phyloP scores from a whole-genome alignment of 129 eudicot species.

The Helichrysum umbraculigerum region DNA sequence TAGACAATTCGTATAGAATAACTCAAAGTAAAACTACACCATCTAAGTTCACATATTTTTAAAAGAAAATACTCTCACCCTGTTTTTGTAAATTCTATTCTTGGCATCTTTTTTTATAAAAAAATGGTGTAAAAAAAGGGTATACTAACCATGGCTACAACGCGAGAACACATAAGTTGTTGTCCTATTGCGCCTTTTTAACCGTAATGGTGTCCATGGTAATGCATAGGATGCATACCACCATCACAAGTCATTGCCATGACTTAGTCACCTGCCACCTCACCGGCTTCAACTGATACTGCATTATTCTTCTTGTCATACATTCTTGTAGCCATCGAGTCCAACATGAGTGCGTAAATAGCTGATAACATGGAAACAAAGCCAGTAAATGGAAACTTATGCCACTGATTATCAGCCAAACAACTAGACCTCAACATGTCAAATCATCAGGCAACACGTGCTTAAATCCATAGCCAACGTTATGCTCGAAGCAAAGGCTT shows the following conservation, averaged over 20 bases:
- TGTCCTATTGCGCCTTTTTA: no score
- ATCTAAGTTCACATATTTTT: no score
- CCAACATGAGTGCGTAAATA: constrained; percentile 24
- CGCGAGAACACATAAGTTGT: constrained; percentile 6
- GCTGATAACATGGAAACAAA: constrained; percentile 23
- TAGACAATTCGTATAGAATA: no score
- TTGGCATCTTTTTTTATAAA: no score
- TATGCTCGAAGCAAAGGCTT: constrained; percentile 26
- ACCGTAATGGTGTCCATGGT: no score
- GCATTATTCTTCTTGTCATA: constrained; percentile 13
- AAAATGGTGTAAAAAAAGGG: no score
- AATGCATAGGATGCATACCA: not conserved
- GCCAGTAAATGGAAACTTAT: constrained; percentile 24
- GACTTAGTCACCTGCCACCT: not conserved
- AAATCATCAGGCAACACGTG: constrained; percentile 23
- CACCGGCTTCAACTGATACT: not conserved
- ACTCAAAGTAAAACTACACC: no score
- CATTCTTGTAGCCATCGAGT: constrained; percentile 21
- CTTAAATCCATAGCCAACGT: constrained; percentile 25
- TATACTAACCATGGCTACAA: constrained; percentile 19
- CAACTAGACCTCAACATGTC: constrained; percentile 31
- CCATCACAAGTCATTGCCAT: constrained; percentile 1
- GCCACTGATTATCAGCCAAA: constrained; percentile 22
- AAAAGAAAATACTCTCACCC: no score
- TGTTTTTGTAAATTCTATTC: no score